Evolutionary conservation across 257 asterid species (phyloP).

Genomic region (Solanum ossicruentum): DNA sequence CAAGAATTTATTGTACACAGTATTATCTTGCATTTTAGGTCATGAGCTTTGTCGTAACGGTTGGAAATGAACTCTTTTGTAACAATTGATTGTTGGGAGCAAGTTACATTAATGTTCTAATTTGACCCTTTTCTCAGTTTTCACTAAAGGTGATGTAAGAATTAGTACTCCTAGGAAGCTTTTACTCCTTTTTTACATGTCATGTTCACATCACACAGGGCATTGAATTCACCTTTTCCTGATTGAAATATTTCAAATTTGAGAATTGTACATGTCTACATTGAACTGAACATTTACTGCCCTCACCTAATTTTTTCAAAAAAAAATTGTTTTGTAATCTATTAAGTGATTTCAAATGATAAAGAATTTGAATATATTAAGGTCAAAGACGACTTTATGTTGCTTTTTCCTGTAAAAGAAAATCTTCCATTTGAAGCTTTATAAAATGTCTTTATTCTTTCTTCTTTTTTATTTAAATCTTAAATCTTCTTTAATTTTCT

Average conservation of each 20-base stretch:
- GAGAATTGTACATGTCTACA: background rate
- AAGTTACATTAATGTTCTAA: constrained; percentile 9
- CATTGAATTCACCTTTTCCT: background rate
- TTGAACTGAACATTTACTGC: background rate
- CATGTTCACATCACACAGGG: background rate
- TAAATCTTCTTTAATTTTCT: background rate
- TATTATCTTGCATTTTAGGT: background rate
- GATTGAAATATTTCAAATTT: background rate
- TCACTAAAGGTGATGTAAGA: background rate
- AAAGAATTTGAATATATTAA: background rate
- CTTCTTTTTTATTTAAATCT: background rate
- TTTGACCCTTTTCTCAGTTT: background rate
- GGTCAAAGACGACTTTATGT: background rate
- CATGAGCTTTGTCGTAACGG: background rate
- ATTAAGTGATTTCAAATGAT: background rate
- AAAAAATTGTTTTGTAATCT: background rate
- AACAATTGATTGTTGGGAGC: background rate
- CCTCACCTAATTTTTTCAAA: background rate
- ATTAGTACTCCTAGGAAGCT: background rate
- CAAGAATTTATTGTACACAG: too few relatives aligned
- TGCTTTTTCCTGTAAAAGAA: background rate
- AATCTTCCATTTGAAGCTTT: background rate
- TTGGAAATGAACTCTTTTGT: background rate
- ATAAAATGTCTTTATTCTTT: background rate
- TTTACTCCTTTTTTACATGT: background rate